phyloP scores from a whole-genome alignment of 2,329 filamentous ascomycete genomes.

The Pseudogymnoascus sp. region DNA sequence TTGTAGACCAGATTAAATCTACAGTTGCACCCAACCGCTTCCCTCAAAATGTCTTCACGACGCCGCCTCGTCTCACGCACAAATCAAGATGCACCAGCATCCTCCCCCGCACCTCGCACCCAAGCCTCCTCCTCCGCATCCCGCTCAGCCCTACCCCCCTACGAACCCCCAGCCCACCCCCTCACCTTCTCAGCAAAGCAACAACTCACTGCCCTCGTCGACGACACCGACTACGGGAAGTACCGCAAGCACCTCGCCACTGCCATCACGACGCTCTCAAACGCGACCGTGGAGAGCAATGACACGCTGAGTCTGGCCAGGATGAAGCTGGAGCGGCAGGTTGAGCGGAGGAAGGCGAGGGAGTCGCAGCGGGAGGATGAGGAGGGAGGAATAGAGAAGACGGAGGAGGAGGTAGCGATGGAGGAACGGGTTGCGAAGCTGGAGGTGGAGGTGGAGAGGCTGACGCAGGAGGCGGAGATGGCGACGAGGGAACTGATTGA shows the following conservation, averaged over 20 bases:
- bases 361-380: conserved; percentile 11
- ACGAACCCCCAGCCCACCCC: conserved; percentile 44
- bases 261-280: conserved; percentile 39
- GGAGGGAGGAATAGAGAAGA: not conserved
- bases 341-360: conserved; percentile 11
- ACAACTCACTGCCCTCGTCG: conserved; percentile 37
- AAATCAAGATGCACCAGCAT: not conserved
- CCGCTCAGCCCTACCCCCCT: conserved; percentile 33
- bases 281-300: conserved; percentile 45
- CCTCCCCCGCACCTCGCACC: not conserved
- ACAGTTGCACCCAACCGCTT: not conserved
- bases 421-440: conserved; percentile 23
- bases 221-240: conserved; percentile 32
- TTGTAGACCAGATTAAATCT: not conserved
- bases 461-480: conserved; percentile 49
- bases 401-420: conserved; percentile 14
- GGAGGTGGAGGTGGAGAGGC: conserved; percentile 38
- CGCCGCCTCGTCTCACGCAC: conserved; percentile 4
- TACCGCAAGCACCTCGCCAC: conserved; percentile 41
- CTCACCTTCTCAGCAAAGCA: conserved; percentile 40
- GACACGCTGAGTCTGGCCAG: conserved; percentile 35
- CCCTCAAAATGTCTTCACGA: not conserved
- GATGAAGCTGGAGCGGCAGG: conserved; percentile 13
- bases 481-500: conserved; percentile 52
- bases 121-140: not conserved